phyloP scores from a whole-genome alignment of 768 basidiomycete genomes.

The Naganishia onofrii region DNA sequence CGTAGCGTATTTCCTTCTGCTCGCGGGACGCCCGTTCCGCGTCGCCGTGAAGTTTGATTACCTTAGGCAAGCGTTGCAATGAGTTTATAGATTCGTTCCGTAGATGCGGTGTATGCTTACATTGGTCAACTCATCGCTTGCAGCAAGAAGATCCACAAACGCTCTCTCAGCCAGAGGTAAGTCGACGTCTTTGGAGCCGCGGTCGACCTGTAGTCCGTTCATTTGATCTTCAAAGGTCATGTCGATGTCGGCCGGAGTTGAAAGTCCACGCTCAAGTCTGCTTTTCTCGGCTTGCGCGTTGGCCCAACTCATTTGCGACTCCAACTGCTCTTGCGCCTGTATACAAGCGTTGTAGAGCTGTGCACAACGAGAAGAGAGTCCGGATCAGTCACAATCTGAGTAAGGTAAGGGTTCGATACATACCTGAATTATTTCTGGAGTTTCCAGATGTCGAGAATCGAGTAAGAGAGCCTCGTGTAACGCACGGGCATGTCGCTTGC shows the following conservation, averaged over 20 bases:
- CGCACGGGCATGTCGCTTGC: constrained; percentile 72
- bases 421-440: constrained; percentile 67
- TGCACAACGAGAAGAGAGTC: not conserved
- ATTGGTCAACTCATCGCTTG: constrained; percentile 68
- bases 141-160: constrained; percentile 67
- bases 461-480: constrained; percentile 69
- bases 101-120: not conserved
- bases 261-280: constrained; percentile 41
- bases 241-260: not conserved
- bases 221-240: constrained; percentile 22
- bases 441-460: constrained; percentile 67
- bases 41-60: constrained; percentile 73
- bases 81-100: not conserved
- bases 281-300: constrained; percentile 58
- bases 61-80: constrained; percentile 39
- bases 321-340: constrained; percentile 77
- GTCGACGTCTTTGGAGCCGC: constrained; percentile 7
- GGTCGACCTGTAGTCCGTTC: constrained; percentile 15
- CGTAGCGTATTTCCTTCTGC: constrained; percentile 59
- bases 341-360: constrained; percentile 78
- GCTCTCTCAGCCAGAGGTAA: constrained; percentile 69
- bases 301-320: constrained; percentile 87
- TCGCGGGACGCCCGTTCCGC: constrained; percentile 65
- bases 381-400: not conserved
- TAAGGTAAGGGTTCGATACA: constrained; percentile 35